Base-by-base conservation (phyloP, 2,329 filamentous ascomycete genomes). In the Dothideomycetes sp. region DNA sequence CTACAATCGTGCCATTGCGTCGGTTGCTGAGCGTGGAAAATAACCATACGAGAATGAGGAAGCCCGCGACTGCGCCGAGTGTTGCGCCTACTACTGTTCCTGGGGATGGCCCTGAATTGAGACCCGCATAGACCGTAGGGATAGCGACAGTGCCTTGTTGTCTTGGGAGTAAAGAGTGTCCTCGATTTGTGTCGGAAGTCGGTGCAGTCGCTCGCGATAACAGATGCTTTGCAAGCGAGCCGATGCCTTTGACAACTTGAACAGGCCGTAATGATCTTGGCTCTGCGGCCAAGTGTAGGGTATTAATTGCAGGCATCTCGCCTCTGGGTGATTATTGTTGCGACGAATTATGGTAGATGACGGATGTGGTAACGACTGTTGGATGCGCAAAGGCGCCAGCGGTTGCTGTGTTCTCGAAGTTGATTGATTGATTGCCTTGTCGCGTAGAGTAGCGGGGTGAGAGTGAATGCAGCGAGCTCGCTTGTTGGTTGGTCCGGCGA, bases 51-150 rank as follows among this genome's bases (percentile, higher is more conserved):
- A 75, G 45, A 4, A 75, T 56, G 17, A 75, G 55, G 55, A 74
- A 72, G 34, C 68, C 72, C 5, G 59, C 63, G 16, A 75, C 66
- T 41, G 63, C 66, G 45, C 72, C 72, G 18, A 75, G 60, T 4
- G 73, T 70, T 42, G 80, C 79, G 40, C 77, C 77, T 8, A 68
- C 74, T 1, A 81, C 69, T 30, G 69, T 68, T 39, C 73, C 76
- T 0, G 76, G 69, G 1, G 64, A 34, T 0, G 75, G 75, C 4
- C 73, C 69, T 18, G 60, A 51, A 52, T 71, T 58, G 24, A 74
- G 60, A 38, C 65, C 63, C 34, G 68, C 64, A 58, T 82, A 82
- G 48, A 74, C 74, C 18, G 73, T 69, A 1, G 77, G 76, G 49
- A 82, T 77, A 45, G 75, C 66, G 42, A 58, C 59, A 39, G 54